Evolutionary conservation across 2,329 filamentous ascomycete species (phyloP).

Genomic region (Septoria linicola): DNA sequence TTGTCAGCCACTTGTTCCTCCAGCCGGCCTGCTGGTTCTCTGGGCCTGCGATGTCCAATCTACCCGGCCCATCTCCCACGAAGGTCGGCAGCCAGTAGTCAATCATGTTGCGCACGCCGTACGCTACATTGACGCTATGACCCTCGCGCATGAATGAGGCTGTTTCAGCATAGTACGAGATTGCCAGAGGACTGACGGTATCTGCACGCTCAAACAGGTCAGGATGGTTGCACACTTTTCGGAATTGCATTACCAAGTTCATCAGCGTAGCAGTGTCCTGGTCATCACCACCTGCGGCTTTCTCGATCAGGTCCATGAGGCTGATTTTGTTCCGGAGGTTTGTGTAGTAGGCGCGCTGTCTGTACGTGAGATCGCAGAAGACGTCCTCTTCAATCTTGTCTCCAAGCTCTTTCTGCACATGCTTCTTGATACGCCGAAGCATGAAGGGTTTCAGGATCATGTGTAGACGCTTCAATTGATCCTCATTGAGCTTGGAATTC

Average conservation of each 20-base stretch:
- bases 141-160: conserved; percentile 93
- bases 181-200: conserved; percentile 79
- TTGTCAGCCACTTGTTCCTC: conserved; percentile 70
- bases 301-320: conserved; percentile 97
- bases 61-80: conserved; percentile 76
- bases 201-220: conserved; percentile 95
- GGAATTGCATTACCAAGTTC: conserved; percentile 99
- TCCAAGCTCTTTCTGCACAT: conserved; percentile 96
- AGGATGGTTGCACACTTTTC: conserved; percentile 98
- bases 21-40: conserved; percentile 78
- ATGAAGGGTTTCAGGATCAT: conserved; percentile 99
- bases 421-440: conserved; percentile 98
- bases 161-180: conserved; percentile 88
- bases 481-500: conserved; percentile 99
- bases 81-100: conserved; percentile 79
- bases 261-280: conserved; percentile 93
- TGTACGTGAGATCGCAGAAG: conserved; percentile 94
- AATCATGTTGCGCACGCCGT: conserved; percentile 83
- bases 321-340: conserved; percentile 96
- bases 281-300: conserved; percentile 90
- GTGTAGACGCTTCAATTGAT: conserved; percentile 92
- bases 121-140: conserved; percentile 72
- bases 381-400: conserved; percentile 98
- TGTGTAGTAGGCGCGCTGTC: conserved; percentile 88
- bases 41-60: conserved; percentile 69